Evolutionary conservation across 768 basidiomycete species (phyloP), one percentile per base, ranked within the genome.

Genomic region (Boletus reticulatus): DNA sequence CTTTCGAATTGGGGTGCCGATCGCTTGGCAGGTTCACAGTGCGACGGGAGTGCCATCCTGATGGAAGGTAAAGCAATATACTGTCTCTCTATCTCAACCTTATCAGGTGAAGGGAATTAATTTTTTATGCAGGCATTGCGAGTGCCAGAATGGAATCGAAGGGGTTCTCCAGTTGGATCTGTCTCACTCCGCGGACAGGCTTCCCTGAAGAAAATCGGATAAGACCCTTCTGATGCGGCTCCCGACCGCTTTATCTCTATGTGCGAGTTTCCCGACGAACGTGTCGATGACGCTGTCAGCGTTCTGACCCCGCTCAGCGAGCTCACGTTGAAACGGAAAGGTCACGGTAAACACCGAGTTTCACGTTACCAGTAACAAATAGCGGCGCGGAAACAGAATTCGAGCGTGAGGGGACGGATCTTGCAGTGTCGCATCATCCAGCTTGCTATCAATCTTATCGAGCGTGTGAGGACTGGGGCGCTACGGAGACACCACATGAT

Each of bases 251-350:
- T 59, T 59, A 38, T 42, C 12, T 24, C 13, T 22, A 36, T 16
- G 27, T 29, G 32, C 44, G 41, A 32, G 20, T 46, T 48, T 7
- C 43, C 47, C 29, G 59, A 46, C 34, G n/a, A 60, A 61, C n/a
- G 45, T 60, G 53, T 32, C 38, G 13, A 19, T 27, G 34, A 45
- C 29, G 20, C 19, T 14, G 50, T 31, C 51, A 31, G 13, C 36
- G n/a, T 29, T 37, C 38, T 48, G 24, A 27, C 19, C 29, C 37
- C 24, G 22, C 50, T 34, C 42, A 36, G 20, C 20, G 12, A 51
- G 29, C 13, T 36, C 17, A 60, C 16, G 27, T 29, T 29, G 44
- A 24, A 41, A 44, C 45, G 36, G 16, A 58, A 58, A 27, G 27
- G 27, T 29, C 27, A 29, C 27, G 43, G 50, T 43, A 41, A 51